A percentile compares a stretch with the other conserved stretches of the same genome.
Evolutionary conservation across 202 grass and related monocot genomes (phyloP).

Genomic region (Dendrocalamus latiflorus): DNA sequence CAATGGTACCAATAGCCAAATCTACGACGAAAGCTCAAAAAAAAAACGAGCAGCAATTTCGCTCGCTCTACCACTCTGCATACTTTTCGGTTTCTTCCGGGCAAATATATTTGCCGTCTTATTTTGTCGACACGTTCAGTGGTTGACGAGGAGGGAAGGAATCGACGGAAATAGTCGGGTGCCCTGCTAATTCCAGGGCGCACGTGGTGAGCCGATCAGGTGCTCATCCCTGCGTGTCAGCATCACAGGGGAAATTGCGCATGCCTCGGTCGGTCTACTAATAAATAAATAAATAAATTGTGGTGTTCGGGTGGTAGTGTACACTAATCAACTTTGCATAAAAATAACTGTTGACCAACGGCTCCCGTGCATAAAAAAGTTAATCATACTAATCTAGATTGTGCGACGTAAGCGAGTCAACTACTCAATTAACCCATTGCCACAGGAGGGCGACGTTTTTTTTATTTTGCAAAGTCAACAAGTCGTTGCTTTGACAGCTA

Average conservation of each 20-base stretch:
- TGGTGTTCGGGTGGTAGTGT: no score
- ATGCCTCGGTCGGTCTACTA: not conserved
- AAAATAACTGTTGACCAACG: no score
- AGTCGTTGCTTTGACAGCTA: no score
- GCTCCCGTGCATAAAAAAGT: not conserved
- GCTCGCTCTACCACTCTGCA: not conserved
- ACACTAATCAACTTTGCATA: no score
- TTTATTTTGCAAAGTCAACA: no score
- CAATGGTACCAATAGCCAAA: not conserved
- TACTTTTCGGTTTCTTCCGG: not conserved
- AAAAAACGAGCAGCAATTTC: not conserved
- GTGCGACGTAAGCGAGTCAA: no score
- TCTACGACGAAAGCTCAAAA: not conserved
- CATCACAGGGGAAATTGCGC: constrained; percentile 9
- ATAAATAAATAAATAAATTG: no score
- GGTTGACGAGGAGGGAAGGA: not conserved
- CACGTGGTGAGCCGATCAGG: constrained; percentile 20
- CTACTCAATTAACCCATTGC: no score
- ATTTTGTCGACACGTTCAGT: not conserved
- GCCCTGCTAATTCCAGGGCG: not conserved
- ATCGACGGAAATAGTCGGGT: not conserved
- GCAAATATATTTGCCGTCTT: not conserved
- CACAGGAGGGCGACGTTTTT: no score
- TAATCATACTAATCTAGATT: no score
- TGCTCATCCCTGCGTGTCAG: constrained; percentile 8